These are phyloP conservation scores for Saturnispora saitoi DNA, from an alignment of 805 yeast genomes.

Conservation along the genomic window DNA sequence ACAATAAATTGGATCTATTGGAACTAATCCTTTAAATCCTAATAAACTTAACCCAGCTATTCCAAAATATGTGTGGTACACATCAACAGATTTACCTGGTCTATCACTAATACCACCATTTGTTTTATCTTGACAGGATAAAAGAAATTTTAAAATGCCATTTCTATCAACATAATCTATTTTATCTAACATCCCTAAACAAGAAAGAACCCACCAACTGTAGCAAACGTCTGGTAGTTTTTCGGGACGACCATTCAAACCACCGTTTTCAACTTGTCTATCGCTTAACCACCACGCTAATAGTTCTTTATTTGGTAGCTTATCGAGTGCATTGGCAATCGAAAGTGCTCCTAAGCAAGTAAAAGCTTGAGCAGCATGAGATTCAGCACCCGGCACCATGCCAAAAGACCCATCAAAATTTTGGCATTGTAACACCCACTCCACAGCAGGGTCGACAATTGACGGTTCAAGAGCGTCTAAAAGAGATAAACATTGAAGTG, in stretches of 20 bases:
- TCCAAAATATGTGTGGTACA: conserved; percentile 88
- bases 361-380: conserved; percentile 88
- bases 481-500: conserved; percentile 63
- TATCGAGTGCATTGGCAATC: conserved; percentile 50
- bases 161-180: conserved; percentile 70
- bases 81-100: conserved; percentile 84
- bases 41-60: conserved; percentile 78
- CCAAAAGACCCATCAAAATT: conserved; percentile 98
- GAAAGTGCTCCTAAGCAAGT: conserved; percentile 79
- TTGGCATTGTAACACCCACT: conserved; percentile 58
- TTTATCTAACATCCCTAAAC: conserved; percentile 56
- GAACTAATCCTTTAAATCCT: conserved; percentile 48
- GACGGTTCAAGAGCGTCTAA: conserved; percentile 48
- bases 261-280: conserved; percentile 81
- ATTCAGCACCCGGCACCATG: conserved; percentile 86
- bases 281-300: conserved; percentile 86
- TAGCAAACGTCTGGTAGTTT: conserved; percentile 96
- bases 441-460: conserved; percentile 48
- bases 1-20: conserved; percentile 81
- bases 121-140: conserved; percentile 65
- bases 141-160: conserved; percentile 56
- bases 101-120: conserved; percentile 91
- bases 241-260: conserved; percentile 93
- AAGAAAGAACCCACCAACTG: conserved; percentile 93
- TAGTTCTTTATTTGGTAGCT: conserved; percentile 34